A percentile compares a stretch with the other conserved stretches of the same genome.
These are phyloP conservation scores for Karstenula rhodostoma DNA, from an alignment of 2,329 filamentous ascomycete species.

Conservation along the genomic window DNA sequence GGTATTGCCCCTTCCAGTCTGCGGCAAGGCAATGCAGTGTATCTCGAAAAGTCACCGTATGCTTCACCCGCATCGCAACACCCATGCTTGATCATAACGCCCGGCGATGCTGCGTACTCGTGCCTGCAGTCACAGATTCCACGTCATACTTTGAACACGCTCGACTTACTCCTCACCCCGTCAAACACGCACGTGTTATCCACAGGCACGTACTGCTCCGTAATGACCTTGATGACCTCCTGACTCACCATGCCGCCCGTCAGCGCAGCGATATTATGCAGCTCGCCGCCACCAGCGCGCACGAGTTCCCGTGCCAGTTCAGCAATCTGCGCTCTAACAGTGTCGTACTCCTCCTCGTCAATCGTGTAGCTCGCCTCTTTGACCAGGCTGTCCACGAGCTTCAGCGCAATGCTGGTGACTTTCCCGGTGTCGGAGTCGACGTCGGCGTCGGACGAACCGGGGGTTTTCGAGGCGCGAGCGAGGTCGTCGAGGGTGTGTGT, in stretches of 20 bases:
- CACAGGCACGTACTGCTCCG: slow-evolving; percentile 71
- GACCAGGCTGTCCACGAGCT: slow-evolving; percentile 52
- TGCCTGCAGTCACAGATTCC: background rate
- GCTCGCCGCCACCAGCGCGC: slow-evolving; percentile 80
- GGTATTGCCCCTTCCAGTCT: too few species aligned
- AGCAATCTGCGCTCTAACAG: slow-evolving; percentile 45
- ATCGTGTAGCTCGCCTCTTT: slow-evolving; percentile 51
- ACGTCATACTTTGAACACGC: slow-evolving; percentile 56
- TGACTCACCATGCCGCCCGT: slow-evolving; percentile 95
- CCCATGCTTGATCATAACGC: background rate
- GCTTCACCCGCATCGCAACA: too few species aligned
- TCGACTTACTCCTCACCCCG: slow-evolving; percentile 64
- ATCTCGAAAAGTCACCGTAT: too few species aligned
- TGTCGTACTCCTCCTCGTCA: slow-evolving; percentile 53
- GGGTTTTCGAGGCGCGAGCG: slow-evolving; percentile 44
- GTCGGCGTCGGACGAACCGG: slow-evolving; percentile 46
- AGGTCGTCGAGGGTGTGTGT: slow-evolving; percentile 50
- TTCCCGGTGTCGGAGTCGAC: slow-evolving; percentile 48
- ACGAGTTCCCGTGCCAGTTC: slow-evolving; percentile 59
- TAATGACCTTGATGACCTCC: slow-evolving; percentile 89
- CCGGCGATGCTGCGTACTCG: background rate
- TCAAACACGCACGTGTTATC: slow-evolving; percentile 72
- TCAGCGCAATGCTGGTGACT: slow-evolving; percentile 54
- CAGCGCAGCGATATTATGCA: slow-evolving; percentile 90
- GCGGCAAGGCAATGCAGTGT: too few species aligned